Evolutionary conservation across 2,329 filamentous ascomycete species (phyloP).

Genomic region (Calcarisporium arbuscula): DNA sequence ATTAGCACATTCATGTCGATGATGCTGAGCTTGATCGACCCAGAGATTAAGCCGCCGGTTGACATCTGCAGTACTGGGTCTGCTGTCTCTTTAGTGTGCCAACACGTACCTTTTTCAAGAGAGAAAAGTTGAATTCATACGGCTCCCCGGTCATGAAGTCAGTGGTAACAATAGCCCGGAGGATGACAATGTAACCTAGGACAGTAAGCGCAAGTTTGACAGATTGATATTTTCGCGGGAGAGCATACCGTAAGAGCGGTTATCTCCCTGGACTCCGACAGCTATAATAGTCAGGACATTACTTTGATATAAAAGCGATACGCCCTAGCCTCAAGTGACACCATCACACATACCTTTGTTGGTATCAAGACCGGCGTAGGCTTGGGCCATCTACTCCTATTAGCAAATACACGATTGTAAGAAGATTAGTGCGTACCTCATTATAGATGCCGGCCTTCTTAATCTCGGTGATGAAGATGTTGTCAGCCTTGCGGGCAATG

Average conservation of each 20-base stretch:
- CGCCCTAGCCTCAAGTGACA: neutral
- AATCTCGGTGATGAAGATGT: constrained; percentile 72
- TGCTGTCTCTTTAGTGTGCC: too few relatives aligned
- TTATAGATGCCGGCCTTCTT: constrained; percentile 65
- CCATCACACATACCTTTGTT: too few relatives aligned
- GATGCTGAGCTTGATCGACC: neutral
- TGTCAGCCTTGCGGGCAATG: constrained; percentile 70
- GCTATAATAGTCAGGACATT: constrained; percentile 16
- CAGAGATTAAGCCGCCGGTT: too few relatives aligned
- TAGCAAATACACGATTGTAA: constrained; percentile 6
- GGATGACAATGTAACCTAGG: constrained; percentile 6
- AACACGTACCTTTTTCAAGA: constrained; percentile 44
- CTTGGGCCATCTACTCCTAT: constrained; percentile 19
- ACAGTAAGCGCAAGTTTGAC: neutral
- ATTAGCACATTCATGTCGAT: neutral
- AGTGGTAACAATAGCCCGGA: constrained; percentile 33
- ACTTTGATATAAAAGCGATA: neutral
- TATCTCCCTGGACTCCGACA: constrained; percentile 27
- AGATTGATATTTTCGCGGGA: neutral
- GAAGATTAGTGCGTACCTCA: constrained; percentile 28
- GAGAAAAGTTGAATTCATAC: constrained; percentile 57
- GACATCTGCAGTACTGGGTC: too few relatives aligned
- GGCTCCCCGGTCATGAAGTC: constrained; percentile 66
- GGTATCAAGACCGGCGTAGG: constrained; percentile 18
- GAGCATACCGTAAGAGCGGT: constrained; percentile 19